Base-by-base conservation (phyloP, 176 grass and related monocot species). In the Carex kokanica region DNA sequence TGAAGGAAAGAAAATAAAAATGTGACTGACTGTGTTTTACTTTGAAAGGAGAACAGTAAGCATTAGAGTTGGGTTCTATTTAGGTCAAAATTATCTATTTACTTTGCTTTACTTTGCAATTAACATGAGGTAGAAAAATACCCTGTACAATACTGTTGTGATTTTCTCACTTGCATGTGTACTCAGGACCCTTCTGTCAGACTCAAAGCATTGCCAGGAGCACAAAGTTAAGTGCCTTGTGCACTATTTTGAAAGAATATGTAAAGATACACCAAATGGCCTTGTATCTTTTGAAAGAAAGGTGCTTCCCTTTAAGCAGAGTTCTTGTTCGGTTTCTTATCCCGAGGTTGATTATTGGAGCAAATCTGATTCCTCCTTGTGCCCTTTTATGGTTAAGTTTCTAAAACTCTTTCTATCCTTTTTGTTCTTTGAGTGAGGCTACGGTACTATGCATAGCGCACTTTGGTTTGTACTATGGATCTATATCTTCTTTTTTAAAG, bases 211-310 rank as follows among this genome's bases (percentile, higher is more conserved):
- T 52, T 87, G 77, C 81, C 96, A 98, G 85, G 91, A 93, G 87
- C 82, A 98, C 53, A 98, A 98, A 84, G 24, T 98, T 55, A 91
- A 84, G 60, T 98, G 96, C 80, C 61, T 98, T 38, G 71, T 90
- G 62, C 96, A 93, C 83, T 98, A 95, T 84, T 98, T 95, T n/a
- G 91, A 98, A 84, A 95, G 89, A 85, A 85, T 98, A 60, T 88
- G 87, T 40, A 82, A 79, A 17, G 79, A 83, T 40, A 86, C 24
- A 15, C 89, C 86, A 25, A 83, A 77, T 20, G 96, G 93, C 51
- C 83, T 60, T 24, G 84, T 98, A 88, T 95, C 96, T 5, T 98
- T 93, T 86, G 90, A 95, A 73, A 87, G 96, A 54, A 95, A 95
- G 74, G 86, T 91, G 83, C 90, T 98, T 87, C 79, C 74, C 25